phyloP scores from a whole-genome alignment of 2,329 filamentous ascomycete genomes.

The Gyromitra esculenta region DNA sequence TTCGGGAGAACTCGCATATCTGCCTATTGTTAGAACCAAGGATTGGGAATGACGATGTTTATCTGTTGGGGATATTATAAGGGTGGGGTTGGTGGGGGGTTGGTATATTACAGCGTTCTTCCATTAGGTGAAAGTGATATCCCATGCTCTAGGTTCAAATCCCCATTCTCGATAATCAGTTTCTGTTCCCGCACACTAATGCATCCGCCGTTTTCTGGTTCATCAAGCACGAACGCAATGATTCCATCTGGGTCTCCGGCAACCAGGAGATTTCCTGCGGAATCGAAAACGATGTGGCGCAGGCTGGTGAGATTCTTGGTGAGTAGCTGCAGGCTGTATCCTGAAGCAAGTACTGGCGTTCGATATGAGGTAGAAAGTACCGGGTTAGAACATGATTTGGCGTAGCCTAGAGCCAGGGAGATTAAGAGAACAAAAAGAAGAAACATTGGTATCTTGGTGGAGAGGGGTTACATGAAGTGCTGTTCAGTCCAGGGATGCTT shows the following conservation, averaged over 20 bases:
- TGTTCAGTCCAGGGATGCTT: background rate
- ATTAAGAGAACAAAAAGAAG: conserved; percentile 2
- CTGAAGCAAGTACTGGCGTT: conserved; percentile 61
- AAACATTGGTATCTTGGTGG: background rate
- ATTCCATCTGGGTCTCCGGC: conserved; percentile 63
- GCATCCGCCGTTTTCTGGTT: conserved; percentile 59
- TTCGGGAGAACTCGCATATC: conserved; percentile 64
- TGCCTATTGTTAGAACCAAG: conserved; percentile 32
- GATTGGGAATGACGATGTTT: background rate
- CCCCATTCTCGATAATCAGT: conserved; percentile 11
- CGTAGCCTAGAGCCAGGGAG: background rate
- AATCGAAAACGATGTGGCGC: conserved; percentile 64
- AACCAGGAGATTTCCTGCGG: conserved; percentile 63
- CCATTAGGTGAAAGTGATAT: conserved; percentile 67
- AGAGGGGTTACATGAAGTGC: background rate
- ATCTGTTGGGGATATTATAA: background rate
- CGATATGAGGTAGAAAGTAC: conserved; percentile 56
- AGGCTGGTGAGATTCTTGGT: conserved; percentile 62
- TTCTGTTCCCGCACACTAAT: conserved; percentile 26
- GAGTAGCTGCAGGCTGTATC: conserved; percentile 64
- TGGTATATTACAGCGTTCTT: conserved; percentile 63
- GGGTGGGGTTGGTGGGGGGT: conserved; percentile 13
- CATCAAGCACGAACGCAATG: conserved; percentile 61
- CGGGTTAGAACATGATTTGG: conserved; percentile 58
- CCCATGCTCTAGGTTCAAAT: conserved; percentile 67